These are phyloP conservation scores for Coelastrella sp. DNA, from an alignment of 139 green algal genomes.

Conservation along the genomic window DNA sequence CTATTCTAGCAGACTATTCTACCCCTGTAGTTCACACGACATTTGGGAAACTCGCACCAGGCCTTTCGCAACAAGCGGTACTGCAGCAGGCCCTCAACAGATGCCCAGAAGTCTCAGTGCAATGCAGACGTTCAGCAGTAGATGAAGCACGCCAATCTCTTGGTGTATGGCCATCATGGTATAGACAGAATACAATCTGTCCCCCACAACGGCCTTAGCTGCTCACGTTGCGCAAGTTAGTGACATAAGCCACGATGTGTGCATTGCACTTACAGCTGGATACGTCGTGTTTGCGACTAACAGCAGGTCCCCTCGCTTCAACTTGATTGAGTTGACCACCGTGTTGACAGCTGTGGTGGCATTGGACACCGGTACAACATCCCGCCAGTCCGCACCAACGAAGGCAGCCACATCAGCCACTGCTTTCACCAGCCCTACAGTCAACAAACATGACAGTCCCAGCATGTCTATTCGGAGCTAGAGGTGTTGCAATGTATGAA, in stretches of 20 bases:
- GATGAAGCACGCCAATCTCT: too few relatives aligned
- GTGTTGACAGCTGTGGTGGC: slow-evolving; percentile 68
- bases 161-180: too few relatives aligned
- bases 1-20: too few relatives aligned
- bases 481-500: too few relatives aligned
- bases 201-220: not conserved
- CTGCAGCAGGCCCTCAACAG: too few relatives aligned
- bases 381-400: slow-evolving; percentile 56
- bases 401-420: slow-evolving; percentile 56
- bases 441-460: not conserved
- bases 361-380: slow-evolving; percentile 71
- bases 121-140: too few relatives aligned
- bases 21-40: too few relatives aligned
- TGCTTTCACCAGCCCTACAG: slow-evolving; percentile 55
- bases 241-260: not conserved
- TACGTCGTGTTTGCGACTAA: slow-evolving; percentile 69
- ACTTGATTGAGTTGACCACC: slow-evolving; percentile 52
- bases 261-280: slow-evolving; percentile 60
- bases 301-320: slow-evolving; percentile 58
- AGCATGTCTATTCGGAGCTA: not conserved
- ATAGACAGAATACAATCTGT: too few relatives aligned
- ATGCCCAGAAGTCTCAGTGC: too few relatives aligned
- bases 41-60: too few relatives aligned
- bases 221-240: too few relatives aligned
- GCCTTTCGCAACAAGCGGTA: too few relatives aligned